Conservation (phyloP, 1,284 basidiomycete genomes). For the Amylostereum areolatum region DNA sequence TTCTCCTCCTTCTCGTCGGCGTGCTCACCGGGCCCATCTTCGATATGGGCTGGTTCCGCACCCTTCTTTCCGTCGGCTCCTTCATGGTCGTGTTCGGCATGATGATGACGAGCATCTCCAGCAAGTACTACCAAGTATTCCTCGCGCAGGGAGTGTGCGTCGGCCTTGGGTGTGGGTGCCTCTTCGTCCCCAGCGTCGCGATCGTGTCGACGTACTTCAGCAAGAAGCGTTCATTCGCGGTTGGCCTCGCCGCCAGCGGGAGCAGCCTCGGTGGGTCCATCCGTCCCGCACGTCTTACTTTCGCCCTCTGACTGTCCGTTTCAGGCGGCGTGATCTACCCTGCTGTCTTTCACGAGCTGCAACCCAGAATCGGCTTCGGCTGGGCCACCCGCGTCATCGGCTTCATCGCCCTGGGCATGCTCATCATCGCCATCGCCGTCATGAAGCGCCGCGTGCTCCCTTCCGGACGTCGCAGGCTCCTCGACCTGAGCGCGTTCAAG, state of each 20-base stretch:
- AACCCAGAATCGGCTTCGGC: conserved; percentile 17
- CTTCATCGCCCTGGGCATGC: conserved; percentile 11
- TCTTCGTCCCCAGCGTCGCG: conserved; percentile 28
- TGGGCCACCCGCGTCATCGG: conserved; percentile 21
- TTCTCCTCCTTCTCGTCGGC: conserved; percentile 12
- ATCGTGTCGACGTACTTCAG: conserved; percentile 11
- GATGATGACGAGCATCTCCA: conserved; percentile 47
- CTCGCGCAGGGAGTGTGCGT: conserved; percentile 55
- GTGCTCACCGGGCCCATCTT: conserved; percentile 14
- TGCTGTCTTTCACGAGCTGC: conserved; percentile 16
- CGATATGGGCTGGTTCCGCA: conserved; percentile 10
- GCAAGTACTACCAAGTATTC: conserved; percentile 51
- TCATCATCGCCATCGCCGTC: conserved; percentile 31
- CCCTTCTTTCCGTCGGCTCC: conserved; percentile 11
- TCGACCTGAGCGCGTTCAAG: conserved; percentile 6
- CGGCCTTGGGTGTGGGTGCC: conserved; percentile 49
- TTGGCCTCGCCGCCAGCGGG: conserved; percentile 6
- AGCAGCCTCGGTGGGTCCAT: conserved; percentile 38
- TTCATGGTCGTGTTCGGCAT: conserved; percentile 34
- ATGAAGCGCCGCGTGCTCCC: conserved; percentile 30
- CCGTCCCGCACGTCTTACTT: not conserved
- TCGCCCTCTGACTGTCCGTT: not conserved
- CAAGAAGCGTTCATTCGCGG: conserved; percentile 18
- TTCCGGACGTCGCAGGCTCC: conserved; percentile 15
- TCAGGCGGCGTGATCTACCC: conserved; percentile 20